Conservation (phyloP, 345 rosid genomes). For the Salix viminalis region DNA sequence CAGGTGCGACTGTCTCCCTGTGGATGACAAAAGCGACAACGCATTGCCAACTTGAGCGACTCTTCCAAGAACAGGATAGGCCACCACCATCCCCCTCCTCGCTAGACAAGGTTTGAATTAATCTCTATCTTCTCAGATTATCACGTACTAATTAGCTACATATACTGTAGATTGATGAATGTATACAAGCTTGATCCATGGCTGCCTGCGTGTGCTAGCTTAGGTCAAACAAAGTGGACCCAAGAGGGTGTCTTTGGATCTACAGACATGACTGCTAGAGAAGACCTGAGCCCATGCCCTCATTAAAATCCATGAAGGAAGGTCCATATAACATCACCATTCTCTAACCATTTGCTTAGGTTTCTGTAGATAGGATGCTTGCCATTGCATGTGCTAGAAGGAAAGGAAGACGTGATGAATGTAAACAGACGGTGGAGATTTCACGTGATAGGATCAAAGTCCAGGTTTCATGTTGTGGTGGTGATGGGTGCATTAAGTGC, state of each 20-base stretch:
- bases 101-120: background rate
- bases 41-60: background rate
- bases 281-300: constrained; percentile 16
- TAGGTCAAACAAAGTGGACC: constrained; percentile 6
- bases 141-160: background rate
- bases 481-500: constrained; percentile 25
- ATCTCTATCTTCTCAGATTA: background rate
- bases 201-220: background rate
- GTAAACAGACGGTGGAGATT: constrained; percentile 25
- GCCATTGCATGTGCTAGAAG: background rate
- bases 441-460: constrained; percentile 24
- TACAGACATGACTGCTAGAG: constrained; percentile 7
- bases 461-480: constrained; percentile 25
- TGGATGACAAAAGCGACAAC: constrained; percentile 9
- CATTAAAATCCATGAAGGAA: constrained; percentile 1
- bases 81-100: constrained; percentile 14
- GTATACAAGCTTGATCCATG: no score
- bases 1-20: constrained; percentile 6
- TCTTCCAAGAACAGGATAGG: constrained; percentile 5
- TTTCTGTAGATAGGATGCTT: background rate
- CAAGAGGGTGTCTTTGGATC: constrained; percentile 13
- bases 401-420: constrained; percentile 9
- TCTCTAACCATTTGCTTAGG: background rate
- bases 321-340: background rate
- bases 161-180: background rate